Conservation (phyloP, 257 asterid genomes). For the Solanum chilense region DNA sequence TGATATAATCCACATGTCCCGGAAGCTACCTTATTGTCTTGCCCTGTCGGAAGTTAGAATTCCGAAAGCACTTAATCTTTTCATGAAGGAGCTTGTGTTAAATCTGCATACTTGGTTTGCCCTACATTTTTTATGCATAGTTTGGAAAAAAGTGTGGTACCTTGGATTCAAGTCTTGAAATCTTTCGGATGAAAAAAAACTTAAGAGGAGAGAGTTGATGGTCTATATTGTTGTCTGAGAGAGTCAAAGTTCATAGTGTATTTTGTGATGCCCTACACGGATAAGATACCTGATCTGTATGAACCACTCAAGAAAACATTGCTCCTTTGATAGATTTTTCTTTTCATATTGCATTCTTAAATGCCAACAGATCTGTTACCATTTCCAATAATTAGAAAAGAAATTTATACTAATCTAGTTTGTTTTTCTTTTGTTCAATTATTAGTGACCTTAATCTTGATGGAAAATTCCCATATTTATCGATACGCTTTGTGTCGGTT, state of each 20-base stretch:
- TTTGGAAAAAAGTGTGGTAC: conserved; percentile 9
- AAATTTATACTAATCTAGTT: too few species aligned
- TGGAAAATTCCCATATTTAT: too few species aligned
- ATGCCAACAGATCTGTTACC: too few species aligned
- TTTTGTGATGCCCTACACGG: conserved; percentile 5
- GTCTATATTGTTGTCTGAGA: background rate
- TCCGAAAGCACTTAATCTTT: background rate
- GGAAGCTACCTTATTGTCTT: background rate
- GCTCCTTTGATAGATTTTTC: too few species aligned
- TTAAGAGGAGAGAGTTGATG: background rate
- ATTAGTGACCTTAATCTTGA: too few species aligned
- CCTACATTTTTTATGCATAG: background rate
- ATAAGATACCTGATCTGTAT: background rate
- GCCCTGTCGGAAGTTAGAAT: too few species aligned
- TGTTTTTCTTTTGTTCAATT: too few species aligned
- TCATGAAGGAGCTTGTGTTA: background rate
- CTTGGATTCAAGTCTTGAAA: background rate
- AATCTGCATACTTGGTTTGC: background rate
- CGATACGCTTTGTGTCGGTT: too few species aligned
- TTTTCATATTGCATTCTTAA: too few species aligned
- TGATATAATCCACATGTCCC: background rate
- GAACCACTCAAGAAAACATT: background rate
- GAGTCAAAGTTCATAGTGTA: background rate
- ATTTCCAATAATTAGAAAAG: too few species aligned
- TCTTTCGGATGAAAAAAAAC: background rate